These are phyloP conservation scores for Tolypocladium tundrense DNA, from an alignment of 2,329 filamentous ascomycete genomes.

Conservation along the genomic window DNA sequence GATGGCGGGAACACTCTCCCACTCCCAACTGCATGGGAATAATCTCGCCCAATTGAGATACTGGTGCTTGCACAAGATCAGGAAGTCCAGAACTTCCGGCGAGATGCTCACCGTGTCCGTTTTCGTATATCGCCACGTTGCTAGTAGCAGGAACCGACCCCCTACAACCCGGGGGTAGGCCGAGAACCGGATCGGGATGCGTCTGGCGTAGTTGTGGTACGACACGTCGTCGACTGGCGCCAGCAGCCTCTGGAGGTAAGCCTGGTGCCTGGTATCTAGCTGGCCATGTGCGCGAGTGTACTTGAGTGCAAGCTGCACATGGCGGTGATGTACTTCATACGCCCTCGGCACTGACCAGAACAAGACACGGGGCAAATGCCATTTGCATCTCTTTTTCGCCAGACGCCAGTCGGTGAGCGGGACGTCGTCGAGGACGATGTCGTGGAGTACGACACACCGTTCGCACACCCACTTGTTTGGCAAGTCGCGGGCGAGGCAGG, in stretches of 20 bases:
- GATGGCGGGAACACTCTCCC: not conserved
- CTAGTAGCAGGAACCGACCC: constrained; percentile 4
- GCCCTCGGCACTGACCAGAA: too few species aligned
- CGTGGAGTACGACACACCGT: constrained; percentile 2
- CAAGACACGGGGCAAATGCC: not conserved
- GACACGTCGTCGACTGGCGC: not conserved
- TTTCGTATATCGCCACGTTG: not conserved
- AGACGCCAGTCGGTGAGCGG: too few species aligned
- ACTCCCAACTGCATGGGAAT: too few species aligned
- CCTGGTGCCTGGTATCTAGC: not conserved
- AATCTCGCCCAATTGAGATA: not conserved
- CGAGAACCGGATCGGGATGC: not conserved
- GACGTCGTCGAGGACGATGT: not conserved
- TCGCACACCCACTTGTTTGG: constrained; percentile 7
- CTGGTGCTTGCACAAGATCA: not conserved
- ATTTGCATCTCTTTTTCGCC: not conserved
- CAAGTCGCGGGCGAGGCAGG: constrained; percentile 4
- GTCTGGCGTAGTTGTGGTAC: accelerated
- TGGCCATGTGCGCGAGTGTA: constrained; percentile 3
- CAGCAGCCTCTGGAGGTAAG: constrained; percentile 3
- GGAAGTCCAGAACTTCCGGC: not conserved
- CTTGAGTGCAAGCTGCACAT: constrained; percentile 7
- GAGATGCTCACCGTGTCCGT: not conserved
- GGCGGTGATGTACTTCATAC: not conserved
- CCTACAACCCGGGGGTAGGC: constrained; percentile 4